These are phyloP conservation scores for Ilyonectria sp. DNA, from an alignment of 2,329 filamentous ascomycete genomes.

Conservation along the genomic window DNA sequence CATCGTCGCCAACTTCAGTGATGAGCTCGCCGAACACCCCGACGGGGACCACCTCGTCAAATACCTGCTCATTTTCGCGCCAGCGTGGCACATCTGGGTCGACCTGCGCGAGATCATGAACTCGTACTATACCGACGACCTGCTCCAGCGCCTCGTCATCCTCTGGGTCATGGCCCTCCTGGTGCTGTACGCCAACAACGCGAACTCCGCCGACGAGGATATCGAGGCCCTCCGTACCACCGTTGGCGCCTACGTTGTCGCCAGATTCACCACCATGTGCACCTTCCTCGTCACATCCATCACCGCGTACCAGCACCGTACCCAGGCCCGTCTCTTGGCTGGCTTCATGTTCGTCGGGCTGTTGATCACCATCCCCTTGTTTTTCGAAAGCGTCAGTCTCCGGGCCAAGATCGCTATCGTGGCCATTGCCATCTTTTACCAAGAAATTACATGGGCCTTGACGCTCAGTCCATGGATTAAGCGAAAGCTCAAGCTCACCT, in stretches of 20 bases:
- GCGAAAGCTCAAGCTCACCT: slow-evolving; percentile 57
- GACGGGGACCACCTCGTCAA: slow-evolving; percentile 61
- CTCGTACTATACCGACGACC: slow-evolving; percentile 66
- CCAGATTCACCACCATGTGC: slow-evolving; percentile 58
- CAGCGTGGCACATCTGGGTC: slow-evolving; percentile 66
- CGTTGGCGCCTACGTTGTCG: slow-evolving; percentile 62
- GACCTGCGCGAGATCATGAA: slow-evolving; percentile 67
- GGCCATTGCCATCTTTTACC: slow-evolving; percentile 58
- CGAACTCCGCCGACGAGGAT: slow-evolving; percentile 59
- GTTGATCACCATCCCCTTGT: slow-evolving; percentile 60
- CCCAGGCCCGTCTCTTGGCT: slow-evolving; percentile 61
- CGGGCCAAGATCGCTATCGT: slow-evolving; percentile 59
- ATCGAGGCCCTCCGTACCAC: slow-evolving; percentile 61
- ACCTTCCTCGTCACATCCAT: slow-evolving; percentile 61
- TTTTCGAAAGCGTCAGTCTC: slow-evolving; percentile 58
- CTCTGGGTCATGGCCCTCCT: slow-evolving; percentile 67
- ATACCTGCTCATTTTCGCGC: slow-evolving; percentile 64
- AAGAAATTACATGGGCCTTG: slow-evolving; percentile 61
- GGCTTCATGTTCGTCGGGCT: slow-evolving; percentile 59
- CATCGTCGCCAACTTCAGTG: slow-evolving; percentile 66
- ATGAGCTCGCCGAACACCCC: slow-evolving; percentile 62
- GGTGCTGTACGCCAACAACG: slow-evolving; percentile 65
- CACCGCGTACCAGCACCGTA: slow-evolving; percentile 62
- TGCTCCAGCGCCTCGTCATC: slow-evolving; percentile 62
- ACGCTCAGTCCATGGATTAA: slow-evolving; percentile 62